Conservation (phyloP, 2,329 filamentous ascomycete genomes). For the Phialophora expanda region DNA sequence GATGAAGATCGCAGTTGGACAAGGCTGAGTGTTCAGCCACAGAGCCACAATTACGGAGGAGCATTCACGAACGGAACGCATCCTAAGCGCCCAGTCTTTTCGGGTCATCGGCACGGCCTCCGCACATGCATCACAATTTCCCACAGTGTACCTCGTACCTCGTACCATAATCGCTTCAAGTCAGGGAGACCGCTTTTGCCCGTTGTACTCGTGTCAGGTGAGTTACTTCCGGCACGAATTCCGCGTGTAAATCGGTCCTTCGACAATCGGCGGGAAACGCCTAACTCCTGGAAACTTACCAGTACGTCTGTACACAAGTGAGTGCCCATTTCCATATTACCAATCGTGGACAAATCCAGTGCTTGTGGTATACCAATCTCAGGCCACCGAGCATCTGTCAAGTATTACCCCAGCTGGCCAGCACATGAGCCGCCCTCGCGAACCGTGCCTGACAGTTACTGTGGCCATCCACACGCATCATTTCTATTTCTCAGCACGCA, state of each 20-base stretch:
- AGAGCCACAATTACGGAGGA: background rate
- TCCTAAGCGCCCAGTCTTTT: background rate
- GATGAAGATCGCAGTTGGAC: background rate
- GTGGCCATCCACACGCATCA: constrained; percentile 11
- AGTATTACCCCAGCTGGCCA: background rate
- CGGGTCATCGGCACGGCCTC: constrained; percentile 7
- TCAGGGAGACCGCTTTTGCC: background rate
- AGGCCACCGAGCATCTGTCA: constrained; percentile 3
- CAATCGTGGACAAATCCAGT: constrained; percentile 15
- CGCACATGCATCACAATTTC: background rate
- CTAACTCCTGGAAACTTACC: background rate
- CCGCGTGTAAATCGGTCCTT: constrained; percentile 12
- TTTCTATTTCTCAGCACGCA: constrained; percentile 22
- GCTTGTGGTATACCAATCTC: background rate
- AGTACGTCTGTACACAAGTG: background rate
- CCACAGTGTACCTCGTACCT: too few relatives aligned
- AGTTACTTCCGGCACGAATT: constrained; percentile 10
- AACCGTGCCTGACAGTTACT: constrained; percentile 2
- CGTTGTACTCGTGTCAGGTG: constrained; percentile 3
- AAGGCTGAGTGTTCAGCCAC: background rate
- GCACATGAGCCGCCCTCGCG: constrained; percentile 4
- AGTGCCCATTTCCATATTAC: constrained; percentile 14
- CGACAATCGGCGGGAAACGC: background rate
- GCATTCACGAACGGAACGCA: background rate
- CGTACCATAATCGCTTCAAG: too few relatives aligned